A percentile compares a stretch with the other conserved stretches of the same genome.
phyloP scores from a whole-genome alignment of 169 alveolate species.

The Eimeria falciformis region DNA sequence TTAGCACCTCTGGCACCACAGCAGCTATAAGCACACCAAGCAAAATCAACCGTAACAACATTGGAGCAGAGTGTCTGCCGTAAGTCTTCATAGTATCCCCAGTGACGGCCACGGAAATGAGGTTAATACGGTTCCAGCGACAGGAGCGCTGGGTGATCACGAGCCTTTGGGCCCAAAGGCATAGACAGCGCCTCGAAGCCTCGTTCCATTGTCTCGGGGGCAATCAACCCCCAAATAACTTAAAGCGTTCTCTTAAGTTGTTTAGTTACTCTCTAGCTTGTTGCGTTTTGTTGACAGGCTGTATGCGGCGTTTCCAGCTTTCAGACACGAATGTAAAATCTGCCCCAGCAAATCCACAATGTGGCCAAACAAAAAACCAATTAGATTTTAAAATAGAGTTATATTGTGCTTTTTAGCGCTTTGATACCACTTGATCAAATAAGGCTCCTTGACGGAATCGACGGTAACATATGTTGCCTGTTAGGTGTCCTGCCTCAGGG shows the following conservation, averaged over 20 bases:
- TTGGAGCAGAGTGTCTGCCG: not conserved
- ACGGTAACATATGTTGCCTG: too few relatives aligned
- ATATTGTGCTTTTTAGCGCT: too few relatives aligned
- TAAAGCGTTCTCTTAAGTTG: not conserved
- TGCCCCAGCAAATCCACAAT: not conserved
- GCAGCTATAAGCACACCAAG: not conserved
- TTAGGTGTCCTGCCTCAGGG: too few relatives aligned
- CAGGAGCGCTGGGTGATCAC: not conserved
- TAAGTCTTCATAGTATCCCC: too few relatives aligned
- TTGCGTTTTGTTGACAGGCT: not conserved
- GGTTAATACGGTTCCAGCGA: not conserved
- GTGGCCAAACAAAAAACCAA: not conserved
- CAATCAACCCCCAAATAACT: not conserved
- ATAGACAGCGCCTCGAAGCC: conserved; percentile 6
- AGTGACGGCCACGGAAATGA: too few relatives aligned
- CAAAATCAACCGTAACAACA: not conserved
- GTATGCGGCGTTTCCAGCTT: not conserved
- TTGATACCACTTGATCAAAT: too few relatives aligned
- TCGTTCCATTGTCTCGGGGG: conserved; percentile 20
- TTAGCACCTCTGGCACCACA: not conserved
- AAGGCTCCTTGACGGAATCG: too few relatives aligned
- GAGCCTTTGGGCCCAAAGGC: not conserved
- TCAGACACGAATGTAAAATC: not conserved
- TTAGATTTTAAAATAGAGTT: too few relatives aligned
- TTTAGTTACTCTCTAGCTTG: not conserved